phyloP scores from a whole-genome alignment of 768 basidiomycete genomes.

The Psilocybe subaeruginosa region DNA sequence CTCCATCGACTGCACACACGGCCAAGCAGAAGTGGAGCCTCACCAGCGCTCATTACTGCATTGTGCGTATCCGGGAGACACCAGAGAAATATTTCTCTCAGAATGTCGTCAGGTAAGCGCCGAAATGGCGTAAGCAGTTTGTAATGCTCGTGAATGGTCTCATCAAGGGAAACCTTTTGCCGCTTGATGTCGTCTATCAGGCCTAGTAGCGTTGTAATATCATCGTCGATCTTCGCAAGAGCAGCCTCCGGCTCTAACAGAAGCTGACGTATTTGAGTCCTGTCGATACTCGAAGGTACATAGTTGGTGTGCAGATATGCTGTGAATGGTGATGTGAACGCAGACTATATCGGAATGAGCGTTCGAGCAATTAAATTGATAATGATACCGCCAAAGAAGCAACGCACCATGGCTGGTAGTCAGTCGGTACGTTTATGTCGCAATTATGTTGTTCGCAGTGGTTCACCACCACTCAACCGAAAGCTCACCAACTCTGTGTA shows the following conservation, averaged over 20 bases:
- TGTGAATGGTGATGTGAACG: constrained; percentile 11
- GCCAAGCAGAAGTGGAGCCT: constrained; percentile 18
- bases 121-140: constrained; percentile 14
- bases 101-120: constrained; percentile 20
- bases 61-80: constrained; percentile 18
- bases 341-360: background rate
- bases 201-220: constrained; percentile 12
- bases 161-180: constrained; percentile 7
- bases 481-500: too few relatives aligned
- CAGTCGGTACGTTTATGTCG: background rate
- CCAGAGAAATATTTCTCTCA: constrained; percentile 18
- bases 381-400: background rate
- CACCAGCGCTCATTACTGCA: constrained; percentile 14
- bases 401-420: constrained; percentile 1
- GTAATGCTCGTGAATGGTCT: constrained; percentile 15
- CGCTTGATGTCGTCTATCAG: constrained; percentile 2
- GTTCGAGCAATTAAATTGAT: too few relatives aligned
- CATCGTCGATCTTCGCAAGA: constrained; percentile 4
- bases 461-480: too few relatives aligned
- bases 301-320: constrained; percentile 18
- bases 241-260: constrained; percentile 7
- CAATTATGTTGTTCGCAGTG: too few relatives aligned
- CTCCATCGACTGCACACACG: constrained; percentile 21
- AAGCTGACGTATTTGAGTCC: constrained; percentile 10
- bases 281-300: constrained; percentile 13